Conservation (phyloP, 495 filamentous ascomycete genomes). For the Hypomontagnella monticulosa region DNA sequence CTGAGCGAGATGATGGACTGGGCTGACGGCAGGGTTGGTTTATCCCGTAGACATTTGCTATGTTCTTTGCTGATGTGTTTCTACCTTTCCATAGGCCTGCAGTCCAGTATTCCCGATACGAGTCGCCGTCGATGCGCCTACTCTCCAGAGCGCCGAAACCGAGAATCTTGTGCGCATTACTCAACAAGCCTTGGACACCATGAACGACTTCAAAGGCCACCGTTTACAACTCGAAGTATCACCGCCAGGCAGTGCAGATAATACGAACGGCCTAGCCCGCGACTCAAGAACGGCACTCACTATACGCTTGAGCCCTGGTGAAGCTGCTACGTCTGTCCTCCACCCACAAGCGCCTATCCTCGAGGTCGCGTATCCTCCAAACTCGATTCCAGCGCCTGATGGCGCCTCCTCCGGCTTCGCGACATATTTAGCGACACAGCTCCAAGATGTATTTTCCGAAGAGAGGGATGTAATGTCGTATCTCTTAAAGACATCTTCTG, state of each 20-base stretch:
- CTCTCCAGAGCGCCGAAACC: constrained; percentile 72
- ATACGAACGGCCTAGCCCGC: constrained; percentile 30
- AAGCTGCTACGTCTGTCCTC: constrained; percentile 68
- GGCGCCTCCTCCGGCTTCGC: constrained; percentile 79
- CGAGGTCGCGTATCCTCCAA: constrained; percentile 81
- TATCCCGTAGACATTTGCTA: not conserved
- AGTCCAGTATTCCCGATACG: constrained; percentile 86
- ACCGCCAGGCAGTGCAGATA: constrained; percentile 48
- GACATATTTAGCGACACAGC: constrained; percentile 78
- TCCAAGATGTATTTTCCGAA: constrained; percentile 83
- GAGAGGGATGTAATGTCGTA: constrained; percentile 90
- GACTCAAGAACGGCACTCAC: constrained; percentile 62
- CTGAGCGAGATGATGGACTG: constrained; percentile 88
- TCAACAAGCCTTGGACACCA: constrained; percentile 88
- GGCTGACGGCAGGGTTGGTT: constrained; percentile 86
- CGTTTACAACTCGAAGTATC: constrained; percentile 81
- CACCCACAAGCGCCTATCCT: constrained; percentile 75
- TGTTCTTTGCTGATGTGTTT: constrained; percentile 1
- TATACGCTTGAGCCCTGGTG: constrained; percentile 73
- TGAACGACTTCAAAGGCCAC: constrained; percentile 92
- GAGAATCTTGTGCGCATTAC: constrained; percentile 82
- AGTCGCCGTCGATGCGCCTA: constrained; percentile 78
- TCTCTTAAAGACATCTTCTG: constrained; percentile 71
- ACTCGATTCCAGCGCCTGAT: constrained; percentile 72
- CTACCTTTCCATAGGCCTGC: constrained; percentile 68